Conservation (phyloP, 257 asterid species). For the Plantago ovata region DNA sequence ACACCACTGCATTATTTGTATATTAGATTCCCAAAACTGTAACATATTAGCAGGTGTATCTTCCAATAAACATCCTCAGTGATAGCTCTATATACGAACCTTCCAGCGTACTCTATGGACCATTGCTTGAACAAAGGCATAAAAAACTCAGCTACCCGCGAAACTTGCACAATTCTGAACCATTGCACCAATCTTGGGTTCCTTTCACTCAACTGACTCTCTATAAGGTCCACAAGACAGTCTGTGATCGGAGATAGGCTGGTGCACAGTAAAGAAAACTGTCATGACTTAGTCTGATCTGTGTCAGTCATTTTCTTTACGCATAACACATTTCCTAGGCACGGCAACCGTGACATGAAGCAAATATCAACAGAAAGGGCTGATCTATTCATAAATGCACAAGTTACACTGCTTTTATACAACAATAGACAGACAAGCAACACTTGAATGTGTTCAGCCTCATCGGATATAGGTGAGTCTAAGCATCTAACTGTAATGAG, state of each 20-base stretch:
- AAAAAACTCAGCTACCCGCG: slow-evolving; percentile 49
- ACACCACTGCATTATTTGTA: slow-evolving; percentile 61
- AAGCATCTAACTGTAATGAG: neutral
- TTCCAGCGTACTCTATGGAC: slow-evolving; percentile 81
- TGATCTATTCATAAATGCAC: too few relatives aligned
- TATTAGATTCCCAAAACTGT: slow-evolving; percentile 26
- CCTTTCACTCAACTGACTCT: slow-evolving; percentile 48
- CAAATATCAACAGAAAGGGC: neutral
- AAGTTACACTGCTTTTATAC: neutral
- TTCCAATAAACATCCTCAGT: neutral
- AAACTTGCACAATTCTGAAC: slow-evolving; percentile 65
- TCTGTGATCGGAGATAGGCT: slow-evolving; percentile 53
- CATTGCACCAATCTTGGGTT: slow-evolving; percentile 53
- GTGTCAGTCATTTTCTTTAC: too few relatives aligned
- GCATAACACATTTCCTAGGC: neutral
- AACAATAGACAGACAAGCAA: neutral
- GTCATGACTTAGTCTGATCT: slow-evolving; percentile 13
- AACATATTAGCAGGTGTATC: neutral
- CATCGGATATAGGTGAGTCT: neutral
- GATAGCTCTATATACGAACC: slow-evolving; percentile 34
- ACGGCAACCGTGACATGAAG: neutral
- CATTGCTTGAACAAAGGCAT: slow-evolving; percentile 77
- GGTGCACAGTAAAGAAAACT: slow-evolving; percentile 27
- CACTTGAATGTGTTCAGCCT: neutral
- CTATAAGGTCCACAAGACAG: slow-evolving; percentile 46